A percentile compares a stretch with the other conserved stretches of the same genome.
These are phyloP conservation scores for Micractinium sp. DNA, from an alignment of 139 green algal species.

Conservation along the genomic window DNA sequence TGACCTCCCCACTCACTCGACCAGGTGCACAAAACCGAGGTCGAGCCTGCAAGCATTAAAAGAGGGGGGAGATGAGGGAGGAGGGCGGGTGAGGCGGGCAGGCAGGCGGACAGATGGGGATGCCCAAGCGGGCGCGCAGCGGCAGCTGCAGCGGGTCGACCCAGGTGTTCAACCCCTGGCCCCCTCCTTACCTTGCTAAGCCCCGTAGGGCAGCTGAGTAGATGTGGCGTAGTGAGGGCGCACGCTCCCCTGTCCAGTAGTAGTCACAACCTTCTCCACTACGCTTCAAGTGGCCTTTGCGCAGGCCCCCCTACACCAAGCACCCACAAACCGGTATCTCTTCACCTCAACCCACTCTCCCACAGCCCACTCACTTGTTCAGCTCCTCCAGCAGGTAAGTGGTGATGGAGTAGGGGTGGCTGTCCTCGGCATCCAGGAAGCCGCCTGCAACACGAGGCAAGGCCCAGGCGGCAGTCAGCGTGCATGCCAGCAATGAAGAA, in stretches of 20 bases:
- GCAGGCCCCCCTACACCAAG: no score
- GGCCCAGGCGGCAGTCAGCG: no score
- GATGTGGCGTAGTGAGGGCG: background rate
- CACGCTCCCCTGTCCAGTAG: background rate
- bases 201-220: no score
- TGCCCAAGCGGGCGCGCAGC: background rate
- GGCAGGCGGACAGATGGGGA: background rate
- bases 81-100: background rate
- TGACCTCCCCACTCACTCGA: conserved; percentile 50
- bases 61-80: background rate
- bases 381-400: conserved; percentile 76
- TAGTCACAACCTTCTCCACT: no score
- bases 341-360: no score
- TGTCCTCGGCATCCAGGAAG: conserved; percentile 54
- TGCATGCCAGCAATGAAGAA: no score
- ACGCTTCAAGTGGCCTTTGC: no score
- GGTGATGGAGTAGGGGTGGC: conserved; percentile 53
- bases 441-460: background rate
- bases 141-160: no score
- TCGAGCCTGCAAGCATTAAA: conserved; percentile 18
- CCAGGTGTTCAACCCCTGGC: background rate
- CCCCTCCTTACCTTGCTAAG: no score
- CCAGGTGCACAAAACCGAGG: conserved; percentile 81
- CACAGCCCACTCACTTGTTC: conserved; percentile 46
- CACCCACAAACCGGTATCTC: no score